Percentiles rank a stretch among this genome's conserved stretches.
Evolutionary conservation across 768 basidiomycete genomes (phyloP).

Genomic region (Hygrocybe punicea): DNA sequence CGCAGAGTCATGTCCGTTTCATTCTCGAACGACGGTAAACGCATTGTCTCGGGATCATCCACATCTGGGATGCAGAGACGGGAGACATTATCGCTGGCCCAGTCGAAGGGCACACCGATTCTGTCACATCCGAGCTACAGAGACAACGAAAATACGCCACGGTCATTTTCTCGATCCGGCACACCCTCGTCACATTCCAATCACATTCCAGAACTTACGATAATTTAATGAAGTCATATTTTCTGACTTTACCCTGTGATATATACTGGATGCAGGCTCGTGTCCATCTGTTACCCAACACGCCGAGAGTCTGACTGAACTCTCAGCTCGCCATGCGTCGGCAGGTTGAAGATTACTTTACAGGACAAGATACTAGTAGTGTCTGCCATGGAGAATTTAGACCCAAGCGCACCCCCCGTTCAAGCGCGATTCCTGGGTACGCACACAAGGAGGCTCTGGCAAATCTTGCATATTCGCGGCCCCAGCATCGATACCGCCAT

Average conservation of each 20-base stretch:
- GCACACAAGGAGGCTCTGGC: constrained; percentile 70
- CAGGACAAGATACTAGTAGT: constrained; percentile 87
- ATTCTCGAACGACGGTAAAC: constrained; percentile 17
- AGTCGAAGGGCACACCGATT: background rate
- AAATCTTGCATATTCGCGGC: constrained; percentile 78
- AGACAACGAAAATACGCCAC: background rate
- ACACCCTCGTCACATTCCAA: background rate
- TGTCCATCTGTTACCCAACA: too few species aligned
- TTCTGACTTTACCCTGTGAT: constrained; percentile 9
- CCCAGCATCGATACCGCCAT: too few species aligned
- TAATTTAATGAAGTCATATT: background rate
- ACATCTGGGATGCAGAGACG: constrained; percentile 17
- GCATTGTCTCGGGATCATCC: constrained; percentile 12
- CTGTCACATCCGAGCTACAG: constrained; percentile 5
- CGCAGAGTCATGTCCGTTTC: constrained; percentile 1
- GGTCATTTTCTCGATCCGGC: background rate
- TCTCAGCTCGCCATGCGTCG: constrained; percentile 73
- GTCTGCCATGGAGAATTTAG: constrained; percentile 69
- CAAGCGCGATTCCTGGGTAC: constrained; percentile 78
- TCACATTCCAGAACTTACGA: background rate
- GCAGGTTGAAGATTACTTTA: too few species aligned
- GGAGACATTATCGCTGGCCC: constrained; percentile 5
- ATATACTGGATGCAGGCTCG: constrained; percentile 2
- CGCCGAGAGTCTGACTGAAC: too few species aligned
- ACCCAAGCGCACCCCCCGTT: constrained; percentile 67